Evolutionary conservation across 345 rosid genomes (phyloP), one percentile per base, ranked within the genome.

Genomic region (Brassica rapa): DNA sequence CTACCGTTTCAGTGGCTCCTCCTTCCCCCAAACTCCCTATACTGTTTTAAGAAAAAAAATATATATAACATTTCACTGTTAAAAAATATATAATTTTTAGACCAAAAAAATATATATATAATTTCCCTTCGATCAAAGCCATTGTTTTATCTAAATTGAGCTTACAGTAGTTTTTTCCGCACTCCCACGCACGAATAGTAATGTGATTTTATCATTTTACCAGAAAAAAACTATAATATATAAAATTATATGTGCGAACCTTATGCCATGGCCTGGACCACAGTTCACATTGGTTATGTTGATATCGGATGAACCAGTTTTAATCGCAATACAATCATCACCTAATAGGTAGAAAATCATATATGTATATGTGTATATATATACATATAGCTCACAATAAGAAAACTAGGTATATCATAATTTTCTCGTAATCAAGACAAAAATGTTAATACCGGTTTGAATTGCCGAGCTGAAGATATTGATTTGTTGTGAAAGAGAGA

Each of bases 221-320:
- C 62, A 21, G 27, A 23, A 57, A 19, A 57, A 21, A 23, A 57
- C 27, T 21, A 8, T 8, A 8, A 57, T 23, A 59, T 23, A 59
- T 24, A 21, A 23, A 59, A 19, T 60, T 60, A 7, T n/a, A 63
- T 32, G n/a, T 64, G 25, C 25, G 15, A 63, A 78, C 82, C 90
- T 85, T 29, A 89, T 89, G 19, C 93, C 93, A 70, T 89, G 93
- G 33, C 90, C 94, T 9, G 91, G 94, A 23, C 91, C 94, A 27
- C 91, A 89, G 10, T 72, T 49, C 24, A 90, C 71, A 8, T 62
- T 14, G 9, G 84, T 78, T 74, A 89, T 69, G 12, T 66, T 86
- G 65, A 88, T 74, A 4, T 59, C 5, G 12, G 55, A 62, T 7
- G 68, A 49, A 55, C 81, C 72, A 76, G 14, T 49, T 5, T 0